Percentiles rank a stretch among this genome's conserved stretches.
These are phyloP conservation scores for Graphilbum sp. DNA, from an alignment of 2,329 filamentous ascomycete species.

Conservation along the genomic window DNA sequence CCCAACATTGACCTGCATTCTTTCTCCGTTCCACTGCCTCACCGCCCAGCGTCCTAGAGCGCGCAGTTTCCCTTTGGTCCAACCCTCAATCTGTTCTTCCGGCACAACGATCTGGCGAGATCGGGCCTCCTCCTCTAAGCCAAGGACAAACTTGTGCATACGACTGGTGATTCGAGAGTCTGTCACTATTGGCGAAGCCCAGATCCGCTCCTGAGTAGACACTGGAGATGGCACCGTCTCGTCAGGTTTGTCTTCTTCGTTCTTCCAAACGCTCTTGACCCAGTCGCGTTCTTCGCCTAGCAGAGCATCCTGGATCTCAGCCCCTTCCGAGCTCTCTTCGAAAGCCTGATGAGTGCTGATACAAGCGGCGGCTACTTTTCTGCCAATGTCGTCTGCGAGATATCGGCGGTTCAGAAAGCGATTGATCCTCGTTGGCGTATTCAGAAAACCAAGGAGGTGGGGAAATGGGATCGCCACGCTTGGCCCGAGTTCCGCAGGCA, in stretches of 20 bases:
- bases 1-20: conserved; percentile 15
- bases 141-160: conserved; percentile 67
- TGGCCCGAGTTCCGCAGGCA: conserved; percentile 58
- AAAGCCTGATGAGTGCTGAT: conserved; percentile 42
- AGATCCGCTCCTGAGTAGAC: conserved; percentile 44
- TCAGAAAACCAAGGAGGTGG: conserved; percentile 81
- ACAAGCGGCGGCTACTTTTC: conserved; percentile 73
- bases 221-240: conserved; percentile 1
- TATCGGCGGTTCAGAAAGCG: conserved; percentile 74
- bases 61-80: conserved; percentile 44
- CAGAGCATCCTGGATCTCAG: conserved; percentile 50
- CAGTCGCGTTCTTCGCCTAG: conserved; percentile 62
- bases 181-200: conserved; percentile 57
- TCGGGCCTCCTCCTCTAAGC: conserved; percentile 50
- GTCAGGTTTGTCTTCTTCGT: conserved; percentile 17
- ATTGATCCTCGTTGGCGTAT: conserved; percentile 72
- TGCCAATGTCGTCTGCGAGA: conserved; percentile 76
- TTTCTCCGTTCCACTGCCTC: conserved; percentile 21
- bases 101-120: conserved; percentile 45
- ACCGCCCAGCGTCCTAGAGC: conserved; percentile 35
- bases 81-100: conserved; percentile 54
- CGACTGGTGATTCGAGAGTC: conserved; percentile 60
- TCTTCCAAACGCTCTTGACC: conserved; percentile 62
- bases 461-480: conserved; percentile 61
- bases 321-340: conserved; percentile 21